Evolutionary conservation across 768 basidiomycete species (phyloP).

Genomic region (Leccinum incarnatum): DNA sequence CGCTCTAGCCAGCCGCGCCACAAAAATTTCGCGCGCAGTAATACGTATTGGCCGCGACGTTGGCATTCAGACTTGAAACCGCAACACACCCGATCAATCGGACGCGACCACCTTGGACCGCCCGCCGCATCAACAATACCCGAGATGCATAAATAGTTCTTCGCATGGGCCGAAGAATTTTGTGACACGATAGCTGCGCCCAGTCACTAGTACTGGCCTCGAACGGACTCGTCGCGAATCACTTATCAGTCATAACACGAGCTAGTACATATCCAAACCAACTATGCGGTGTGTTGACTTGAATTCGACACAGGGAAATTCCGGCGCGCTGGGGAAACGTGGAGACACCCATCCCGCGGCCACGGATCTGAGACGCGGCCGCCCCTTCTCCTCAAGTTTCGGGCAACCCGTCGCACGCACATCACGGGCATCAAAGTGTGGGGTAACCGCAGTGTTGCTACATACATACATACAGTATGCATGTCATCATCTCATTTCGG

Average conservation of each 20-base stretch:
- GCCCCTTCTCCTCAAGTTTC: constrained; percentile 6
- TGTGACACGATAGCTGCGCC: neutral
- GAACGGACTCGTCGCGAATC: neutral
- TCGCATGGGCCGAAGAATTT: too few species aligned
- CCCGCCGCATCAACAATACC: neutral
- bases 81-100: neutral
- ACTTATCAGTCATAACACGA: neutral
- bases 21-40: neutral
- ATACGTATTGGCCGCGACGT: neutral
- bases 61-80: constrained; percentile 6
- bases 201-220: neutral
- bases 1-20: neutral
- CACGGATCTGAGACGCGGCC: constrained; percentile 21
- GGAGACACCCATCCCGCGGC: neutral
- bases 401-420: neutral
- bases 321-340: constrained; percentile 7
- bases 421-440: constrained; percentile 16
- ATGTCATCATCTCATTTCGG: constrained; percentile 3
- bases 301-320: neutral
- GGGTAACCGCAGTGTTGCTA: constrained; percentile 11
- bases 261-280: neutral
- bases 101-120: neutral
- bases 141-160: neutral
- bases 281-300: constrained; percentile 4
- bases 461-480: neutral